A percentile compares a stretch with the other conserved stretches of the same genome.
phyloP scores from a whole-genome alignment of 352 stramenopile genomes.

The Globisporangium lucens region DNA sequence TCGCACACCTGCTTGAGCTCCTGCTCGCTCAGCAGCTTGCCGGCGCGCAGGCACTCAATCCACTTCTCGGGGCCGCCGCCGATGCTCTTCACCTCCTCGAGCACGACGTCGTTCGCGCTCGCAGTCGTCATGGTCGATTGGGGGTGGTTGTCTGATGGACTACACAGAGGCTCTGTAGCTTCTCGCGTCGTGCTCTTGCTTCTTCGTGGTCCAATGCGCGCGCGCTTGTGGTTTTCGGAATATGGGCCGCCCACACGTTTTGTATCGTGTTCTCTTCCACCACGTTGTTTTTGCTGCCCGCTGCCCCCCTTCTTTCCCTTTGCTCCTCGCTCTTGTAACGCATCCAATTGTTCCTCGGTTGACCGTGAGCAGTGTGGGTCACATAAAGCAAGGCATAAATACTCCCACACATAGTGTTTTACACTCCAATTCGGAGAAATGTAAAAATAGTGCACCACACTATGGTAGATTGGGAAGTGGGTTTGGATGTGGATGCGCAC shows the following conservation, averaged over 20 bases:
- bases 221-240: neutral
- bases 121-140: slow-evolving; percentile 31
- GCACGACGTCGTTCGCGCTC: slow-evolving; percentile 58
- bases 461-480: neutral
- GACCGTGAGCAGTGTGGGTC: neutral
- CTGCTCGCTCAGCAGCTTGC: slow-evolving; percentile 82
- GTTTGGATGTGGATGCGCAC: neutral
- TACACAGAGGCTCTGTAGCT: slow-evolving; percentile 2
- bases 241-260: neutral
- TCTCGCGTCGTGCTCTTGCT: neutral
- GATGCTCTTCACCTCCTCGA: slow-evolving; percentile 53
- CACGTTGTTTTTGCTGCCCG: neutral
- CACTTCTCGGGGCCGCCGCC: slow-evolving; percentile 78
- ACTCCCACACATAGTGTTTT: neutral
- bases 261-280: neutral
- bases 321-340: neutral
- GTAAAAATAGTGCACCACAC: neutral
- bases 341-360: neutral
- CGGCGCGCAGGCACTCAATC: slow-evolving; percentile 76
- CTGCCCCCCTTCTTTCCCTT: neutral
- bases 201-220: neutral
- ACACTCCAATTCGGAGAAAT: too few relatives aligned
- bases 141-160: neutral
- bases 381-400: neutral
- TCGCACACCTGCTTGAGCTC: slow-evolving; percentile 89